Base-by-base conservation (phyloP, 495 filamentous ascomycete genomes). In the Aspergillus affinis region DNA sequence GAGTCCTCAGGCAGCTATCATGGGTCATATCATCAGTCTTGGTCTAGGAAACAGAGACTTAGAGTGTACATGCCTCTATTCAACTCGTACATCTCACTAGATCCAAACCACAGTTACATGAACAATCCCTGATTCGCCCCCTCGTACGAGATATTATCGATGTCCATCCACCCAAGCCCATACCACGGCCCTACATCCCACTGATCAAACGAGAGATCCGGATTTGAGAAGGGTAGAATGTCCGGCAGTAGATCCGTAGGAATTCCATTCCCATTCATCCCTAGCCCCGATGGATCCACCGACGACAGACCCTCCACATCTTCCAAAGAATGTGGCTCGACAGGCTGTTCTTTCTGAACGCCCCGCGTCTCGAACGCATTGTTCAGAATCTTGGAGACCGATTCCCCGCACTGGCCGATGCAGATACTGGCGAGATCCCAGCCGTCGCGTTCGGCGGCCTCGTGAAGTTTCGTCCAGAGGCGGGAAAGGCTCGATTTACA, bases 401-500 rank as follows among this genome's bases (percentile, higher is more conserved):
- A 54, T 32, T 67, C 68, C 6, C 57, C 62, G 48, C 69, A 72
- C 48, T 69, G 66, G 20, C 65, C 59, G 10, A 76, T 60, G 54
- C 73, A 76, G 45, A 69, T 63, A 9, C 65, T 61, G 19, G 69
- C 73, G 18, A 76, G 62, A 62, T 76, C 73, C 73, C 73, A 76
- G 27, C 67, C 66, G 49, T 69, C 60, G 21, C 69, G 49, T n/a
- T 71, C 65, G 10, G 59, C 59, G 1, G 67, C 68, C 7, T 63
- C 51, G 47, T 69, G 70, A 21, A 73, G 65, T 51, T 72, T 69
- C 29, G 60, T 58, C 26, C 65, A 65, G 55, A 70, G 59, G 23
- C 52, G 59, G 48, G 66, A 58, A 50, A 65, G 64, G 48, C 63
- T 61, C 5, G 61, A 46, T 50, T 64, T 65, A 48, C 61, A 65